Base-by-base conservation (phyloP, 1,284 basidiomycete species). In the Salmacisia buchloeana region DNA sequence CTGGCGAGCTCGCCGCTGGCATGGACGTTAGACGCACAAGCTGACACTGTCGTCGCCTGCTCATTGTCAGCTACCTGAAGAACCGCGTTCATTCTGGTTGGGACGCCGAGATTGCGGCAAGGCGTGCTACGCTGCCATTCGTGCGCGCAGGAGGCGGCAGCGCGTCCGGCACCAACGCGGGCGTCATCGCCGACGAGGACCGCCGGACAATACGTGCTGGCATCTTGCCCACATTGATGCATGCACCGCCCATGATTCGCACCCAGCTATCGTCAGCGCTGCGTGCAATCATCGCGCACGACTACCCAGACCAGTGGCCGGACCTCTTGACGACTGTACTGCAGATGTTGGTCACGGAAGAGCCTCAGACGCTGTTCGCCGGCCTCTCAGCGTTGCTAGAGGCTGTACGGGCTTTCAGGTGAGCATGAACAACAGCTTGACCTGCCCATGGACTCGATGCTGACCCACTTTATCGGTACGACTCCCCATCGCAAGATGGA, bases 241-340 rank as follows among this genome's bases (percentile, higher is more conserved):
- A 65, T 10, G 64, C 72, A 6, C 71, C 75, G 3, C 52, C 64
- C 10, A 65, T 57, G 54, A 65, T 73, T 35, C 71, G 72, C 31
- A 69, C 73, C 13, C 76, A 79, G 41, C 67, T 78, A 4, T 69
- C 74, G 7, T 68, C 62, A 25, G 67, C 74, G 5, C 59, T 79
- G 21, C 61, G 69, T n/a, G 63, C 67, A n/a, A 65, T 79, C 31
- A 70, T 74, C 10, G 58, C 68, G 33, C 67, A 63, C 63, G 76
- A 79, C 62, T 79, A 73, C 60, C 77, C 76, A 1, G 61, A 69
- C 12, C 57, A 63, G 49, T 79, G 77, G 77, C 71, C 76, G n/a
- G 66, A 68, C 15, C 66, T 79, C 35, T 66, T 78, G 58, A 70
- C 77, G 25, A 69, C 71, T 57, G 68, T 79, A 43, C 64, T 68